Evolutionary conservation across 1,139 yeast species (phyloP), one percentile per base, ranked within the genome.

Genomic region (Pichia cactophila): DNA sequence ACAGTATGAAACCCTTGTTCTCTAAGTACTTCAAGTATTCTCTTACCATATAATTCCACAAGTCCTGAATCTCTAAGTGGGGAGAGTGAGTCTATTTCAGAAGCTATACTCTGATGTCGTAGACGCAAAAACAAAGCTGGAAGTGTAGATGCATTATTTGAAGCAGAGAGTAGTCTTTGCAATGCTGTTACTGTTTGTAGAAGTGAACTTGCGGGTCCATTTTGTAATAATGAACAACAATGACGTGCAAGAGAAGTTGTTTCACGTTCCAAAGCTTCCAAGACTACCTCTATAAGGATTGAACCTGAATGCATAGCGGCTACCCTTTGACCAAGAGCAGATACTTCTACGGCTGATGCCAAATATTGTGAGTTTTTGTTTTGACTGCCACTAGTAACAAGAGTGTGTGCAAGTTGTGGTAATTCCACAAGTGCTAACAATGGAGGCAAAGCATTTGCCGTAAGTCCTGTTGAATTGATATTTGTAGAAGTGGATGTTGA

Each of bases 1-100:
- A 87, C 71, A 0, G 94, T 79, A 35, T 82, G 84, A 64, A 83
- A 86, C 14, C 86, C 79, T 58, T 80, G 83, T 63, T 90, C 97
- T 61, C 98, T 73, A 54, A 86, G 81, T 5, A 86, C 79, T 64
- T 92, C 97, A 43, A 89, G 76, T 59, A 78, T 83, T 55, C 95
- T 71, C 58, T 89, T 89, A 50, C 89, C 70, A 61, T 83, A 86
- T 53, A 83, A 80, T 54, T 85, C 83, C 31, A 80, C 74, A 46
- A 66, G 62, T 33, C 58, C 68, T 40, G 66, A 63, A 50, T 57
- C 62, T 42, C 73, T 73, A 54, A 83, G 68, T 0, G 86, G 89
- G 43, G 62, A 63, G 47, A 82, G 71, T 36, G 81, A 75, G 0
- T 75, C 70, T 49, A 86, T 68, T 58, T 88, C 89, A 50, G 69